Evolutionary conservation across 1,284 basidiomycete genomes (phyloP), one percentile per base, ranked within the genome.

Genomic region (Pseudozyma sp.): DNA sequence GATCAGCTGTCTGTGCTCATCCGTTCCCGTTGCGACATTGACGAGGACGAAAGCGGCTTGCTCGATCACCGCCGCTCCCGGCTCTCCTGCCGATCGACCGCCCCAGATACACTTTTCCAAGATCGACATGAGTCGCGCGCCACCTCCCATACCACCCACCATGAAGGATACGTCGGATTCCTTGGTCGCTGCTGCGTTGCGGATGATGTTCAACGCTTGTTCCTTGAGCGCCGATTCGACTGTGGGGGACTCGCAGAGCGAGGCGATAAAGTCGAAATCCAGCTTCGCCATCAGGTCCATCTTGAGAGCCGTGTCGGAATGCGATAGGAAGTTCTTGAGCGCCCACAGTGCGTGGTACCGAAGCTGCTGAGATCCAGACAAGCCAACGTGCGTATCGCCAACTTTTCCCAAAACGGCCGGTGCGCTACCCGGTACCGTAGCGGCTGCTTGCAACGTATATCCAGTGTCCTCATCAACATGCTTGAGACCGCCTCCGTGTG

Each of bases 261-360:
- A 10, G 0, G 39, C 39, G 29, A 79, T 48, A 13, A 66, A 65
- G 46, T 53, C 43, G 48, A 71, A 78, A 10, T 43, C 59, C 13
- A 81, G 60, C 47, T 58, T 55, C 11, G 53, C 24, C 54, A 82
- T 62, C 24, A 84, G 64, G 13, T 53, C 44, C 16, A 39, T 43
- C 53, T 81, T 80, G 37, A 74, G 48, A 7, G 63, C 39, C 14
- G 60, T 46, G 16, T 79, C 75, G 19, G 68, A 60, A 37, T 71
- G 57, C 30, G 72, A 80, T 13, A 82, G 58, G 8, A 81, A 53
- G 42, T 84, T 84, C 52, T 82, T 84, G 42, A 84, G 54, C 10
- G 77, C 81, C 79, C 82, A 84, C 5, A 84, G 49, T 2, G 81
- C 78, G 37, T 81, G 77, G 24, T 78, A 50, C 8, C 72, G 65